Evolutionary conservation across 768 basidiomycete species (phyloP), one percentile per base, ranked within the genome.

Genomic region (Leccinum ochraceum): DNA sequence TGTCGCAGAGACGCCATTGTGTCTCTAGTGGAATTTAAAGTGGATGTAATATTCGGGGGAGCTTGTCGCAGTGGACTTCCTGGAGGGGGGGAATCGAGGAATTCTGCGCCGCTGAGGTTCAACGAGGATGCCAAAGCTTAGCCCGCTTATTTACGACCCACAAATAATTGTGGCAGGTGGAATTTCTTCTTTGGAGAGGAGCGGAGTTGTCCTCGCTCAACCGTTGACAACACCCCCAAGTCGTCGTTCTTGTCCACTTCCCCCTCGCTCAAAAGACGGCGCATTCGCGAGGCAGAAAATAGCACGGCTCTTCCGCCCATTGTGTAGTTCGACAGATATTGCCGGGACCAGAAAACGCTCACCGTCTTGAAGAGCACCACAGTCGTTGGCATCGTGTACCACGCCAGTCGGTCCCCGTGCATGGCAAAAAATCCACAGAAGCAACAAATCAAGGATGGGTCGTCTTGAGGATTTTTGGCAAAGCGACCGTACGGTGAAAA

Each of bases 401-500:
- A 3, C 49, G 20, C 53, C 26, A 44, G 50, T 20, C 53, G 44
- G 7, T 57, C 34, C 30, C 53, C 32, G 50, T 11, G 22, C 54
- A 49, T 34, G 11, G 56, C 54, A n/a, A 57, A 54, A 61, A 61
- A 51, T 50, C 53, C 57, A 54, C 44, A 59, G 57, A 28, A 57
- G 37, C 60, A 48, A 32, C 53, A 59, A 30, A 42, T 37, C 30
- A 42, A 46, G 53, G 32, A 10, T 46, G 60, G 51, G n/a, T 34
- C 59, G n/a, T 61, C 48, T 63, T 56, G 59, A 16, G 11, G 36
- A 53, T 8, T 60, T 67, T 22, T 36, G 64, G 42, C 67, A 55
- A 42, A 30, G 54, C 36, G 54, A 44, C 56, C 58, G 54, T n/a
- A 60, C 71, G 72, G 72, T 68, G 66, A 63, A 71, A 71, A 70